These are phyloP conservation scores for Orobanche coerulescens DNA, from an alignment of 257 asterid species.

Conservation along the genomic window DNA sequence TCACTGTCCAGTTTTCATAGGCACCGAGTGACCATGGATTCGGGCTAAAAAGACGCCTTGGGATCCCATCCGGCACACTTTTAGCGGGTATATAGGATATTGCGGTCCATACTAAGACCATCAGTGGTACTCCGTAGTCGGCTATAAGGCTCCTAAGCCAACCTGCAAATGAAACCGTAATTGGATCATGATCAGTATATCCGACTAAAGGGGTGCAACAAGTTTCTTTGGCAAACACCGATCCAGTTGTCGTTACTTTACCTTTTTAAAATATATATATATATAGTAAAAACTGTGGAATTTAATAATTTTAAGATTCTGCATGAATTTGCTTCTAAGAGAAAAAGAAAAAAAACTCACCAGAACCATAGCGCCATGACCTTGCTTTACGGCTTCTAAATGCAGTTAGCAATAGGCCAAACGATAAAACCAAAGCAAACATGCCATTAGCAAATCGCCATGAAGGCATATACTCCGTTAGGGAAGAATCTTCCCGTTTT, in stretches of 20 bases:
- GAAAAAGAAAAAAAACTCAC: slow-evolving; percentile 43
- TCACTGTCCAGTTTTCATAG: slow-evolving; percentile 81
- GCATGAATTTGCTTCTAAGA: not conserved
- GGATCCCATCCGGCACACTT: slow-evolving; percentile 80
- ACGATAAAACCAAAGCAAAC: slow-evolving; percentile 76
- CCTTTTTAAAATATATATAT: no score
- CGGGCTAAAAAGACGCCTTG: slow-evolving; percentile 88
- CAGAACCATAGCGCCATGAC: slow-evolving; percentile 85
- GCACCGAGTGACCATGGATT: slow-evolving; percentile 97
- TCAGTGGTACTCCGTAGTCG: slow-evolving; percentile 90
- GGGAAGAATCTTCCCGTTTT: slow-evolving; percentile 38
- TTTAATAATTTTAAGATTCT: not conserved
- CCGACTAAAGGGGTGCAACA: no score
- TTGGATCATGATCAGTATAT: not conserved
- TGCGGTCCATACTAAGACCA: slow-evolving; percentile 89
- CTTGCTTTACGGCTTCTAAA: slow-evolving; percentile 80
- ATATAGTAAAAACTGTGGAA: not conserved
- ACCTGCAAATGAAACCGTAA: slow-evolving; percentile 38
- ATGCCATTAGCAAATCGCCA: slow-evolving; percentile 92
- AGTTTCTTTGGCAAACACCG: no score
- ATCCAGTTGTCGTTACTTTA: no score
- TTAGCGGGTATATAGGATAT: slow-evolving; percentile 63
- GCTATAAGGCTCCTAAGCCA: slow-evolving; percentile 81
- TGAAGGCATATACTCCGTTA: slow-evolving; percentile 45
- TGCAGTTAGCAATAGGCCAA: slow-evolving; percentile 68